Percentiles rank a stretch among this genome's conserved stretches.
Conservation (phyloP, 2,329 filamentous ascomycete species). For the Penicillium sp. region DNA sequence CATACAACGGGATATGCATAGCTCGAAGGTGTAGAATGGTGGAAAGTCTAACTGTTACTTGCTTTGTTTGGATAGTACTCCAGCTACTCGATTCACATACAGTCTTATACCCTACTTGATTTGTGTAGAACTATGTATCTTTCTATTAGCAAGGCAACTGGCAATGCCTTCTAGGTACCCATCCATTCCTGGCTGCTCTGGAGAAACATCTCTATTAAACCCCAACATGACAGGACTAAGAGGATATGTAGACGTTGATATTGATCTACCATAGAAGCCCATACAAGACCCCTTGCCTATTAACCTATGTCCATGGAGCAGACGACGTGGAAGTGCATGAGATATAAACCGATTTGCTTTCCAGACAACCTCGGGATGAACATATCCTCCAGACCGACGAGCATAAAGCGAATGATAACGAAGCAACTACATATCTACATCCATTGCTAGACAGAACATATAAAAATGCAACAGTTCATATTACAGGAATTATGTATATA, state of each 20-base stretch:
- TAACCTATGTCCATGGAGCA: not conserved
- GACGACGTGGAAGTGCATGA: not conserved
- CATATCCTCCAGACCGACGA: not conserved
- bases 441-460: not conserved
- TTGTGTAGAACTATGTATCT: not conserved
- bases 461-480: slow-evolving; percentile 3
- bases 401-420: not conserved
- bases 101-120: not conserved
- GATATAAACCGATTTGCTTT: not conserved
- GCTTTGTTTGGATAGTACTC: not conserved
- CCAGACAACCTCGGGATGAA: too few relatives aligned
- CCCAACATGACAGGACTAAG: not conserved
- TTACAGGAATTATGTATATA: slow-evolving; percentile 12
- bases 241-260: not conserved
- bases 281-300: not conserved
- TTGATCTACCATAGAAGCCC: not conserved
- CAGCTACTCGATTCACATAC: not conserved
- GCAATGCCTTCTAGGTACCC: too few relatives aligned
- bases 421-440: not conserved
- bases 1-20: not conserved
- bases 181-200: not conserved
- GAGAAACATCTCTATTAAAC: not conserved
- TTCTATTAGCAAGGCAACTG: not conserved
- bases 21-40: not conserved
- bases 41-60: not conserved